Evolutionary conservation across 2,329 filamentous ascomycete genomes (phyloP).

Genomic region (Pseudopithomyces maydicus): DNA sequence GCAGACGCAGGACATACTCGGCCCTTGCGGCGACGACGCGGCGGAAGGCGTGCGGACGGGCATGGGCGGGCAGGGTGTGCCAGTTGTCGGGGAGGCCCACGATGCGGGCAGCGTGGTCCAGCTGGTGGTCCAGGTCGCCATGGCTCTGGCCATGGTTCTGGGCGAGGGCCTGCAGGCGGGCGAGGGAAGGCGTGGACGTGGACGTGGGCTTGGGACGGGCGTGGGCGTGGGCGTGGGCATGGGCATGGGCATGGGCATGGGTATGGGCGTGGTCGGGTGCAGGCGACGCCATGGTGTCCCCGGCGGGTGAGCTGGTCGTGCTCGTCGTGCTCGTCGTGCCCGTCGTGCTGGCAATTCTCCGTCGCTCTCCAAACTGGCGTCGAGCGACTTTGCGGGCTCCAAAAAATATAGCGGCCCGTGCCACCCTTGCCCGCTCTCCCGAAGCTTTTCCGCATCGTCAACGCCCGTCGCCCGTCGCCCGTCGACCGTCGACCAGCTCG

Average conservation of each 20-base stretch:
- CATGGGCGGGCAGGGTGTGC: slow-evolving; percentile 20
- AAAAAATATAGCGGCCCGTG: neutral
- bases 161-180: slow-evolving; percentile 47
- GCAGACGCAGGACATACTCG: slow-evolving; percentile 71
- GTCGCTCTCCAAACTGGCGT: too few relatives aligned
- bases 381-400: too few relatives aligned
- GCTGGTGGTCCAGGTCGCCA: slow-evolving; percentile 42
- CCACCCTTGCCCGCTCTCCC: neutral
- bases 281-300: too few relatives aligned
- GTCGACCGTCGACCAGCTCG: neutral
- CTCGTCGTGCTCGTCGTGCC: too few relatives aligned
- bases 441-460: too few relatives aligned
- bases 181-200: slow-evolving; percentile 37
- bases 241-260: too few relatives aligned
- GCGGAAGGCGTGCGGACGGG: slow-evolving; percentile 14
- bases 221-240: too few relatives aligned
- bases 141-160: slow-evolving; percentile 44
- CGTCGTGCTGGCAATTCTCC: too few relatives aligned
- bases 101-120: slow-evolving; percentile 48
- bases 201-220: slow-evolving; percentile 13
- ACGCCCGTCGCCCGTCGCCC: too few relatives aligned
- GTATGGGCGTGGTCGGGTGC: too few relatives aligned
- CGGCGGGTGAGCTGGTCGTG: too few relatives aligned
- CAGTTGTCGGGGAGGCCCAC: slow-evolving; percentile 42
- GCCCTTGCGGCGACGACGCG: slow-evolving; percentile 49